Conservation (phyloP, 345 rosid species). For the Eutrema heterophyllum region DNA sequence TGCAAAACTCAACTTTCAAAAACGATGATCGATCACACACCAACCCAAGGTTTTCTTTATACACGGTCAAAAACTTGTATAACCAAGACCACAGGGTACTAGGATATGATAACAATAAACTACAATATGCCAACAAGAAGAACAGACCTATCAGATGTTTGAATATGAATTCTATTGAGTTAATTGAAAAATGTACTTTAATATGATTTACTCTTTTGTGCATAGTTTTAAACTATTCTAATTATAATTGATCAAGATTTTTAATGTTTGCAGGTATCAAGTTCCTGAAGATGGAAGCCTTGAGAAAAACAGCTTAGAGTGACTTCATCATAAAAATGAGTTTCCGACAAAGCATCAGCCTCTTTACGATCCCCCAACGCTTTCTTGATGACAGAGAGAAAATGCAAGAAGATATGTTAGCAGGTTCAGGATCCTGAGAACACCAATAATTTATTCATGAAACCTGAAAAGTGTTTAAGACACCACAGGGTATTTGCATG, state of each 20-base stretch:
- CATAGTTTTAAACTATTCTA: slow-evolving; percentile 9
- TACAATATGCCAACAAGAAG: not conserved
- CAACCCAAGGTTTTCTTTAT: not conserved
- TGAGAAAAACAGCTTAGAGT: not conserved
- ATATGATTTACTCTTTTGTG: slow-evolving; percentile 1
- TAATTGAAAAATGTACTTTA: not conserved
- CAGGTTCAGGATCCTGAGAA: slow-evolving; percentile 4
- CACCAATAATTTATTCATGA: not conserved
- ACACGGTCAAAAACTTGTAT: not conserved
- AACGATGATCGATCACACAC: slow-evolving; percentile 39
- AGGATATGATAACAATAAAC: not conserved
- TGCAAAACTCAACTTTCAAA: slow-evolving; percentile 53
- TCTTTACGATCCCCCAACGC: not conserved
- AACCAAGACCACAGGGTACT: slow-evolving; percentile 1
- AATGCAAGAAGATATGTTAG: not conserved
- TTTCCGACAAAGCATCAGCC: not conserved
- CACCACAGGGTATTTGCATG: not conserved
- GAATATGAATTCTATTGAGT: not conserved
- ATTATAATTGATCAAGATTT: not conserved
- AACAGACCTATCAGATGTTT: not conserved
- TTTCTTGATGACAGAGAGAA: not conserved
- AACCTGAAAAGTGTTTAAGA: not conserved
- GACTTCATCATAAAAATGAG: not conserved
- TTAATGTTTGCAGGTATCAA: not conserved
- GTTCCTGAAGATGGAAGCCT: slow-evolving; percentile 10